phyloP scores from a whole-genome alignment of 768 basidiomycete species.

The Boletus reticulatus region DNA sequence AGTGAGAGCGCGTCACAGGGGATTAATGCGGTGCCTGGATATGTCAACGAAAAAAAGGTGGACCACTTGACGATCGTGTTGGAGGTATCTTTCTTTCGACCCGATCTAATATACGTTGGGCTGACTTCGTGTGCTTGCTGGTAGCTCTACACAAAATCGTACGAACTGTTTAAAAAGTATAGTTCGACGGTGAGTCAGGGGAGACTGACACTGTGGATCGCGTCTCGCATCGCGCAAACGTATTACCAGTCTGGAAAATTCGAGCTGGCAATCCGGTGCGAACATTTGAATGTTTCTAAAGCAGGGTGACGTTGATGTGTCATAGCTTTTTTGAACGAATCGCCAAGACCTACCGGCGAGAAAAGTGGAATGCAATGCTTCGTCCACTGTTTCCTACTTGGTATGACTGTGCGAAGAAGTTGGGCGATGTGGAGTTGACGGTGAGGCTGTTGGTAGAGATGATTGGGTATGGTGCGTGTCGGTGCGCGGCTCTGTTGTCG shows the following conservation, averaged over 20 bases:
- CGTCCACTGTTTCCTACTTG: conserved; percentile 72
- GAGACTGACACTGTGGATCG: conserved; percentile 86
- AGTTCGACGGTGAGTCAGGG: conserved; percentile 55
- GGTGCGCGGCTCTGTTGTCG: background rate
- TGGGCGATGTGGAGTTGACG: conserved; percentile 74
- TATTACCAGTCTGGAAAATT: conserved; percentile 80
- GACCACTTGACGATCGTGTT: conserved; percentile 81
- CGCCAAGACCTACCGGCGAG: conserved; percentile 81
- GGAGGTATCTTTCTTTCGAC: conserved; percentile 51
- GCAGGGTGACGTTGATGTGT: background rate
- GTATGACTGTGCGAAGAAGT: conserved; percentile 79
- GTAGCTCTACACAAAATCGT: conserved; percentile 91
- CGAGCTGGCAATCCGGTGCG: conserved; percentile 82
- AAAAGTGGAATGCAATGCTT: conserved; percentile 77
- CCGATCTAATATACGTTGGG: background rate
- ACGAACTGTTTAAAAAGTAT: conserved; percentile 89
- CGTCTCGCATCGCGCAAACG: conserved; percentile 84
- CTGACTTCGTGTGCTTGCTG: background rate
- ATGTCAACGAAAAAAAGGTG: conserved; percentile 87
- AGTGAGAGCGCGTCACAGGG: conserved; percentile 44
- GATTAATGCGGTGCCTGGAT: conserved; percentile 58
- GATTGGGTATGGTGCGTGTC: conserved; percentile 65
- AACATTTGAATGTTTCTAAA: background rate
- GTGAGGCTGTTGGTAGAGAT: conserved; percentile 80
- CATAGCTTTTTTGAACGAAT: conserved; percentile 91